Conservation (phyloP, 495 filamentous ascomycete species). For the Podospora fimiseda region DNA sequence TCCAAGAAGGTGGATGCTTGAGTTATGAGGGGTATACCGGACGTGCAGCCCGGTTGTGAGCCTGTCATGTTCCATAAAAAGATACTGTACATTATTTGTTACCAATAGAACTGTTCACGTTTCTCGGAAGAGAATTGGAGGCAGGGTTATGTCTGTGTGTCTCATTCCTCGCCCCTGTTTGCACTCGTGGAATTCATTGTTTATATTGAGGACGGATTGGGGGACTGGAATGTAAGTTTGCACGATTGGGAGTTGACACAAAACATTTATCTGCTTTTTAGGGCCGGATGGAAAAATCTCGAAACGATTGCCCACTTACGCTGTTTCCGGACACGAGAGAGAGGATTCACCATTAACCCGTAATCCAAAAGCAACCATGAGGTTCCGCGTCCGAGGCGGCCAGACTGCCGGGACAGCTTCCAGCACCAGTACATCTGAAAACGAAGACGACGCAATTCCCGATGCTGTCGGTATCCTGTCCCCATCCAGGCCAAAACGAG, state of each 20-base stretch:
- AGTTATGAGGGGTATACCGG: not conserved
- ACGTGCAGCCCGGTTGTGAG: too few relatives aligned
- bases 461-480: too few relatives aligned
- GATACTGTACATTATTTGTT: conserved; percentile 15
- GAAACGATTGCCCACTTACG: too few relatives aligned
- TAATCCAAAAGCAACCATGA: too few relatives aligned
- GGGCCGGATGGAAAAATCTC: too few relatives aligned
- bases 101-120: conserved; percentile 8
- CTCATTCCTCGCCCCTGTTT: not conserved
- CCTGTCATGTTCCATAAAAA: too few relatives aligned
- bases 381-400: too few relatives aligned
- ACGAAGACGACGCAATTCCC: too few relatives aligned
- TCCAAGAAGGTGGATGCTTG: conserved; percentile 9
- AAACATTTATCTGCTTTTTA: not conserved
- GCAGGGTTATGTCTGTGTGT: not conserved
- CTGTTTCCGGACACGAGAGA: too few relatives aligned
- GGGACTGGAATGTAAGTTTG: not conserved
- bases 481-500: not conserved
- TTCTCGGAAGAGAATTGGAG: not conserved
- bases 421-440: too few relatives aligned
- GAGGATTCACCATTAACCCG: too few relatives aligned
- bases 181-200: not conserved
- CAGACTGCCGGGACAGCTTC: too few relatives aligned
- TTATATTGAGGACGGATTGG: not conserved
- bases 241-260: not conserved